Percentiles rank a stretch among this genome's conserved stretches.
phyloP scores from a whole-genome alignment of 108 stramenopile species.

The Cyclostephanos tholiformis region DNA sequence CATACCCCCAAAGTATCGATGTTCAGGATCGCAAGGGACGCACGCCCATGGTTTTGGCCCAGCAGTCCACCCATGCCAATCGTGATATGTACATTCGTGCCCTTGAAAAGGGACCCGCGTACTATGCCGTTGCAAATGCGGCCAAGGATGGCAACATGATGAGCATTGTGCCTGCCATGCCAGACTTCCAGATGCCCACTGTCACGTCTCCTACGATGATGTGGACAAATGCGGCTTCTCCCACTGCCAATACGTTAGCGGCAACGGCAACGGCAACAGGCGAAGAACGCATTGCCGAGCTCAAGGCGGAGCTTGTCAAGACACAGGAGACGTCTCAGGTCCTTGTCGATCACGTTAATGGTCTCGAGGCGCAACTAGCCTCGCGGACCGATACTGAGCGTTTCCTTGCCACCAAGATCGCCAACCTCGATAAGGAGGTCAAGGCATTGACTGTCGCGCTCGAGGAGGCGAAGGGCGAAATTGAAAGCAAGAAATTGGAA shows the following conservation, averaged over 20 bases:
- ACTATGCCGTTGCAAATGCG: conserved; percentile 41
- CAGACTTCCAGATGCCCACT: not conserved
- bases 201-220: no score
- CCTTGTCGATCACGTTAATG: conserved; percentile 79
- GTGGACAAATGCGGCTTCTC: not conserved
- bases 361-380: conserved; percentile 71
- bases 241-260: not conserved
- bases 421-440: conserved; percentile 62
- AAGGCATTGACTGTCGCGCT: conserved; percentile 35
- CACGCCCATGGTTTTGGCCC: conserved; percentile 75
- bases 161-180: conserved; percentile 9
- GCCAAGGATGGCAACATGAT: conserved; percentile 14
- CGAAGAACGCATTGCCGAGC: conserved; percentile 38
- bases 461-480: conserved; percentile 41
- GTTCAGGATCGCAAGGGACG: conserved; percentile 87
- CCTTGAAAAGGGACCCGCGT: conserved; percentile 66
- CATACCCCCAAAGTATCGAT: conserved; percentile 77
- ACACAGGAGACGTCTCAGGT: conserved; percentile 75
- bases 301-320: conserved; percentile 68
- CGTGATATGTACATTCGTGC: conserved; percentile 67
- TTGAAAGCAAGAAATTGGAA: conserved; percentile 32
- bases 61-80: conserved; percentile 64
- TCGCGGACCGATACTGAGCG: conserved; percentile 71
- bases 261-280: conserved; percentile 12
- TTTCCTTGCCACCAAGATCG: conserved; percentile 76